A percentile compares a stretch with the other conserved stretches of the same genome.
Evolutionary conservation across 2,329 filamentous ascomycete genomes (phyloP).

Genomic region (Davidsoniella eucalypti): DNA sequence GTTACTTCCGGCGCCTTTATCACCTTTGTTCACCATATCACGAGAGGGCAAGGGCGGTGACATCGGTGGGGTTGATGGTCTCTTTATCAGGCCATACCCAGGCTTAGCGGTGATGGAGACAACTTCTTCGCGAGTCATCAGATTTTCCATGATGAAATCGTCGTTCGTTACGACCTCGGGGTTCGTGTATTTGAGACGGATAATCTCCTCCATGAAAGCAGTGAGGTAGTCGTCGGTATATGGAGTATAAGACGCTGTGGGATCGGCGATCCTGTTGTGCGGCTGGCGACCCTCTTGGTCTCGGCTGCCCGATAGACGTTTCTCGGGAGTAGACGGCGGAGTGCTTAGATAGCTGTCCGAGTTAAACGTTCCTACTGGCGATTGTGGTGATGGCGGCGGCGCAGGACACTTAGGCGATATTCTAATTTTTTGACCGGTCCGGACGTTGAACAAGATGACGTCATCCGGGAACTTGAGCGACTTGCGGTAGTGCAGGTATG

Average conservation of each 20-base stretch:
- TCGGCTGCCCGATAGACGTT: too few relatives aligned
- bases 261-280: background rate
- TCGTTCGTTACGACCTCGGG: slow-evolving; percentile 4
- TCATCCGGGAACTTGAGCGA: slow-evolving; percentile 12
- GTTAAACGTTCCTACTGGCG: too few relatives aligned
- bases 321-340: background rate
- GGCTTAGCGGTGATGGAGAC: background rate
- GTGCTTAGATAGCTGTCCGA: background rate
- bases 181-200: slow-evolving; percentile 15
- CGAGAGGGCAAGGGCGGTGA: too few relatives aligned
- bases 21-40: too few relatives aligned
- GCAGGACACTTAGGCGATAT: slow-evolving; percentile 11
- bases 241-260: background rate
- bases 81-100: too few relatives aligned
- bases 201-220: slow-evolving; percentile 14
- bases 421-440: slow-evolving; percentile 17
- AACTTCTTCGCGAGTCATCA: slow-evolving; percentile 1
- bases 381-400: background rate
- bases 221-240: background rate
- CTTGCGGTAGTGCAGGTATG: slow-evolving; percentile 14
- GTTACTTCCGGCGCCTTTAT: too few relatives aligned
- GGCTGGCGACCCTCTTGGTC: too few relatives aligned
- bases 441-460: slow-evolving; percentile 18
- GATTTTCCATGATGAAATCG: slow-evolving; percentile 12
- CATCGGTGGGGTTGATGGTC: too few relatives aligned